A percentile compares a stretch with the other conserved stretches of the same genome.
Conservation (phyloP, 2,329 filamentous ascomycete species). For the Pleoardoris graminearum region DNA sequence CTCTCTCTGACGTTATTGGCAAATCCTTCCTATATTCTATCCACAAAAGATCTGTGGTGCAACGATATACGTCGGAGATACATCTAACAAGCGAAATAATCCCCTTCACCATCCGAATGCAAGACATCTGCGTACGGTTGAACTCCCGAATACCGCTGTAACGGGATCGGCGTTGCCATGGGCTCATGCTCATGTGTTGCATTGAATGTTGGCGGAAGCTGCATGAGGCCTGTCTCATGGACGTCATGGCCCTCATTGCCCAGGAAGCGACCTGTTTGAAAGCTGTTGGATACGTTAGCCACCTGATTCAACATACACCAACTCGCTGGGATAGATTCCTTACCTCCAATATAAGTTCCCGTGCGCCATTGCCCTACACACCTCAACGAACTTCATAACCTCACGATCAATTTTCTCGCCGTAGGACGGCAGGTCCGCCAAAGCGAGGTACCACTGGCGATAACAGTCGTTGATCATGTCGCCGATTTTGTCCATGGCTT, state of each 20-base stretch:
- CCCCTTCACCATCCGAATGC: too few relatives aligned
- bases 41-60: too few relatives aligned
- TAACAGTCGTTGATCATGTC: constrained; percentile 2
- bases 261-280: not conserved
- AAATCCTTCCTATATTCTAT: too few relatives aligned
- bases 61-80: too few relatives aligned
- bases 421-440: not conserved
- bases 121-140: not conserved
- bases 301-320: not conserved
- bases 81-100: too few relatives aligned
- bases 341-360: constrained; percentile 4
- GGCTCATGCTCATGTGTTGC: not conserved
- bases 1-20: too few relatives aligned
- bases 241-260: not conserved
- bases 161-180: not conserved
- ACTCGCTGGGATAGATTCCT: not conserved
- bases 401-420: not conserved
- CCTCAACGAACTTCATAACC: not conserved
- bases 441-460: not conserved
- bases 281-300: not conserved
- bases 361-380: not conserved
- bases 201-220: not conserved
- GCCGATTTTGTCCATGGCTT: constrained; percentile 1
- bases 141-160: not conserved
- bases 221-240: not conserved